phyloP scores from a whole-genome alignment of 2,329 filamentous ascomycete species.

The Paradendryphiella salina region DNA sequence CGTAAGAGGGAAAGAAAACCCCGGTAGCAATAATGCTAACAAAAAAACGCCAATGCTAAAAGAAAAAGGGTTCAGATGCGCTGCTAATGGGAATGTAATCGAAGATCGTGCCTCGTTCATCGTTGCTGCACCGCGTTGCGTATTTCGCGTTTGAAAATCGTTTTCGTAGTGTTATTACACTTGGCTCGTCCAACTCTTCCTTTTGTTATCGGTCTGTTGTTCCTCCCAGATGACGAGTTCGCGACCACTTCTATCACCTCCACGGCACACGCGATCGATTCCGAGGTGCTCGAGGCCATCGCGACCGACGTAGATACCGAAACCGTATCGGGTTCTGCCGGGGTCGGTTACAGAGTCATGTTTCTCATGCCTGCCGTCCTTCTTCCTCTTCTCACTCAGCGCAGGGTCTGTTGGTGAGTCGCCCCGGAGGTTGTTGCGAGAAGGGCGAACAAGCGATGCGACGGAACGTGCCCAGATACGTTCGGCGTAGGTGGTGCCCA shows the following conservation, averaged over 20 bases:
- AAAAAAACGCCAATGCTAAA: constrained; percentile 8
- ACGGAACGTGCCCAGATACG: constrained; percentile 35
- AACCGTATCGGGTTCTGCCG: constrained; percentile 54
- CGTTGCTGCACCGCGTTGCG: not conserved
- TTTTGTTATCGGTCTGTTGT: constrained; percentile 30
- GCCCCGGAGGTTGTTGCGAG: constrained; percentile 32
- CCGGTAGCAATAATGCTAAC: not conserved
- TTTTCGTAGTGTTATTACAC: not conserved
- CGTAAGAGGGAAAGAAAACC: not conserved
- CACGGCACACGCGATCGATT: constrained; percentile 58
- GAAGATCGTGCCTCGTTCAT: not conserved
- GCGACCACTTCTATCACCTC: constrained; percentile 37
- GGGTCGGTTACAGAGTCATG: constrained; percentile 41
- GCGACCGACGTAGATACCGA: constrained; percentile 61
- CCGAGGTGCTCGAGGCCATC: constrained; percentile 64
- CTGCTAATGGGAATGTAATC: not conserved
- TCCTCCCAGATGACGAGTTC: constrained; percentile 47
- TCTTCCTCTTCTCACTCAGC: constrained; percentile 19
- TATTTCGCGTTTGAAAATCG: no score
- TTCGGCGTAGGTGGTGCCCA: constrained; percentile 58
- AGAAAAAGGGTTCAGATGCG: not conserved
- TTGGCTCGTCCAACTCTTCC: constrained; percentile 33
- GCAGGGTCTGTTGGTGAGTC: constrained; percentile 28
- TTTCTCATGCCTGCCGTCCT: constrained; percentile 17
- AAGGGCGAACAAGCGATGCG: constrained; percentile 36